Evolutionary conservation across 371 early-diverging fungal species (phyloP), one percentile per base, ranked within the genome.

Genomic region (Choanephora cucurbitarum): DNA sequence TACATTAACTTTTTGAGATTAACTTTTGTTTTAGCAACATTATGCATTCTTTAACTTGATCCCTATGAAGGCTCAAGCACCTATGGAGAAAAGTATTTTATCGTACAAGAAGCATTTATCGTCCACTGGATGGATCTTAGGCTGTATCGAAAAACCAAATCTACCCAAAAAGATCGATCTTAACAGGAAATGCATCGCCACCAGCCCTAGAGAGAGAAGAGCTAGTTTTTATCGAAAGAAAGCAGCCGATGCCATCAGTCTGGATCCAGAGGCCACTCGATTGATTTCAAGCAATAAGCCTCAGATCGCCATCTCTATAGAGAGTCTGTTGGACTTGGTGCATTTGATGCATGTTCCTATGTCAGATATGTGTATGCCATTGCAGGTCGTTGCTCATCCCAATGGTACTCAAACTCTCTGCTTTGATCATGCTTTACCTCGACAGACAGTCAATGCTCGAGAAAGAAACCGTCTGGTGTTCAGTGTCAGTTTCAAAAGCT

Each of bases 371-470:
- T 41, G 21, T 37, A 49, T 60, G 54, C 54, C 55, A 13, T 39
- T 54, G 9, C 39, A 21, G 19, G 60, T 55, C 4, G 18, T 49
- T 13, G 37, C 46, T 33, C 33, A 41, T 1, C 19, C 15, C 8
- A 17, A 39, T 2, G 32, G 39, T 41, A 59, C 4, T 2, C 9
- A 43, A 42, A 33, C 37, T 1, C 1, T 64, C 15, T 44, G 32
- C 5, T 51, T 64, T 40, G 64, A 64, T 44, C 42, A 44, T 1
- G 58, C 64, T 37, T 45, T 58, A 13, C 64, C 58, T 15, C 54
- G 44, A 33, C 54, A 54, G 24, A 14, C 48, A 13, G 24, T 49
- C 31, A 49, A 58, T 8, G 46, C 55, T 14, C 47, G 51, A 6
- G 55, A 54, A 17, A 49, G 22, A 17, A 58, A 64, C 18, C 33